phyloP scores from a whole-genome alignment of 208 protist species.

The Leishmania braziliensis region DNA sequence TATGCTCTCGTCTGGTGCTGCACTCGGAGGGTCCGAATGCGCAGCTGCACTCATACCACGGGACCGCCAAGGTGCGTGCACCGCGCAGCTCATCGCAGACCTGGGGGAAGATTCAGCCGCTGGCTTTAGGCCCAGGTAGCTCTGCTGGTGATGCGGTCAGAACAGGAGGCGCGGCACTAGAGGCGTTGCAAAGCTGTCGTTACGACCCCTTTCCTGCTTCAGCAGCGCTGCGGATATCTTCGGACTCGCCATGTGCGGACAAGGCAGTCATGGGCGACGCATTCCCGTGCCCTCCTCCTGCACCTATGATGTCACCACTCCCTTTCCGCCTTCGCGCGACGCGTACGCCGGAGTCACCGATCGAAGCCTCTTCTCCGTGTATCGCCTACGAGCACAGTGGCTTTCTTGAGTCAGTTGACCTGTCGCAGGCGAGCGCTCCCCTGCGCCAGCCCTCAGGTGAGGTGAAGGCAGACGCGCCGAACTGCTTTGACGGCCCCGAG shows the following conservation, averaged over 20 bases:
- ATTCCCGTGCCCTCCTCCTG: constrained; percentile 8
- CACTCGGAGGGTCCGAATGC: constrained; percentile 69
- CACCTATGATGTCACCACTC: constrained; percentile 16
- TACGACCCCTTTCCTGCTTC: background rate
- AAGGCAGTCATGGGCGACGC: background rate
- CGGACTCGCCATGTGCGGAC: background rate
- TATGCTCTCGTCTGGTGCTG: constrained; percentile 28
- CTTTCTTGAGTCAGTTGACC: background rate
- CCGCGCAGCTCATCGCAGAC: constrained; percentile 16
- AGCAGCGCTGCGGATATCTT: background rate
- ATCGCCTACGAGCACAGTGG: constrained; percentile 2
- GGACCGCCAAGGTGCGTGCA: constrained; percentile 27
- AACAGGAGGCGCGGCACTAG: background rate
- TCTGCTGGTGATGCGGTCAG: background rate
- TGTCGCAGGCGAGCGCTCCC: too few species aligned
- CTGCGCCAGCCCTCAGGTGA: background rate
- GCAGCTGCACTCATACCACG: constrained; percentile 60
- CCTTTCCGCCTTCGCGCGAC: background rate
- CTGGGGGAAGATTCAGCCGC: constrained; percentile 2
- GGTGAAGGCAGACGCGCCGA: background rate
- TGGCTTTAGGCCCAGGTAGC: background rate
- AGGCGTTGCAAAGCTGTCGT: background rate
- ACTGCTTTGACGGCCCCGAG: constrained; percentile 17
- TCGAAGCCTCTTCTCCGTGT: background rate
- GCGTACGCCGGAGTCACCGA: background rate